Conservation (phyloP, 352 stramenopile species). For the Phytophthora hybrid region DNA sequence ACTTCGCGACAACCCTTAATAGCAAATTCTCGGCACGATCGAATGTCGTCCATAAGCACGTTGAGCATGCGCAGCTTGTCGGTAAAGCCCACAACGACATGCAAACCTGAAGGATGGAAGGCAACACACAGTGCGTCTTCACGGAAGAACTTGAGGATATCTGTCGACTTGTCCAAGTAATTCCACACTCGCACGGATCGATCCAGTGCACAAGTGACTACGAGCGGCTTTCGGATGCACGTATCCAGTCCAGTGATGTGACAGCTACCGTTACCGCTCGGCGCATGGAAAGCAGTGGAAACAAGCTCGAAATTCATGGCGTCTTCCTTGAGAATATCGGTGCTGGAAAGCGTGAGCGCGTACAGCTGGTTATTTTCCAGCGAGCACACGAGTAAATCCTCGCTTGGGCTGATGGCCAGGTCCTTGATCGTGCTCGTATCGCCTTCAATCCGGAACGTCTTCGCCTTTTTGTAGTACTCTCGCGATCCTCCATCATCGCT, state of each 20-base stretch:
- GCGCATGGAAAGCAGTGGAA: conserved; percentile 88
- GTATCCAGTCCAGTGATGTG: conserved; percentile 94
- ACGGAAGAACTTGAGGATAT: conserved; percentile 93
- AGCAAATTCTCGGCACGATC: conserved; percentile 89
- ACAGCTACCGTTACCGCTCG: conserved; percentile 59
- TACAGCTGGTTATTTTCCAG: conserved; percentile 93
- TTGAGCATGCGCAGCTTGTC: conserved; percentile 96
- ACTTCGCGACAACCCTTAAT: conserved; percentile 94
- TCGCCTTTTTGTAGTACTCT: conserved; percentile 93
- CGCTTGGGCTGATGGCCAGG: conserved; percentile 89
- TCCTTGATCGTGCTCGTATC: conserved; percentile 83
- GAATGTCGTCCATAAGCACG: conserved; percentile 95
- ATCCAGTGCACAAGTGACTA: conserved; percentile 92
- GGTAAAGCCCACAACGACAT: conserved; percentile 92
- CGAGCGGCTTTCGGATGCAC: conserved; percentile 92
- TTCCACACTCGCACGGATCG: conserved; percentile 95
- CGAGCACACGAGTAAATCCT: conserved; percentile 91
- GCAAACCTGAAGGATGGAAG: conserved; percentile 92
- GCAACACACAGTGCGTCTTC: conserved; percentile 91
- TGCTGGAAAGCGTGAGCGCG: conserved; percentile 89
- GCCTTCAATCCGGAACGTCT: conserved; percentile 89
- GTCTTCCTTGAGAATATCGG: conserved; percentile 93
- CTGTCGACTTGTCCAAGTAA: conserved; percentile 92
- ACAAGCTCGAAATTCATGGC: conserved; percentile 95
- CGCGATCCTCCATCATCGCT: conserved; percentile 75